These are phyloP conservation scores for Craterostigma plantagineum DNA, from an alignment of 257 asterid genomes.

Conservation along the genomic window DNA sequence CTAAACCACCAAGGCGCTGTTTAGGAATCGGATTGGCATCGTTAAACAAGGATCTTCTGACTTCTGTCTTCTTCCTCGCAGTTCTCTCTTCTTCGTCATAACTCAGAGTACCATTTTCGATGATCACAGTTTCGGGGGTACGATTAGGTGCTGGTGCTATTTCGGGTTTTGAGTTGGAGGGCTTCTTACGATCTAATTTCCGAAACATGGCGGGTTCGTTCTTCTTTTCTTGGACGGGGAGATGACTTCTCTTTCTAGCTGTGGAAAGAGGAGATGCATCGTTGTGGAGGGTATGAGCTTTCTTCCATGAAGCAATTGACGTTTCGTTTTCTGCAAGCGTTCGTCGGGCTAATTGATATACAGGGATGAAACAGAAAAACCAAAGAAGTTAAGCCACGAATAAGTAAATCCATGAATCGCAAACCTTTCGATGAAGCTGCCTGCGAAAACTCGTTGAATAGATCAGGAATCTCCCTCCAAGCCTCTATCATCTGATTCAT, in stretches of 20 bases:
- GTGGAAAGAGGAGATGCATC: slow-evolving; percentile 25
- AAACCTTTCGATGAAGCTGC: too few species aligned
- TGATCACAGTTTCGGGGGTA: background rate
- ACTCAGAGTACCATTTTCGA: too few species aligned
- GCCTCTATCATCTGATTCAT: slow-evolving; percentile 2
- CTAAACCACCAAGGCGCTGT: too few species aligned
- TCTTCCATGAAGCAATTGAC: slow-evolving; percentile 22
- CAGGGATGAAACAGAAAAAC: too few species aligned
- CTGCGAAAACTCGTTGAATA: too few species aligned
- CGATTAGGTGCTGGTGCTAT: slow-evolving; percentile 1
- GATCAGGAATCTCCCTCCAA: background rate
- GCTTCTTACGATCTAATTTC: slow-evolving; percentile 50
- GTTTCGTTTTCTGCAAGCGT: slow-evolving; percentile 7
- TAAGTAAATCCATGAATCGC: too few species aligned
- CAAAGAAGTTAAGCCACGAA: too few species aligned
- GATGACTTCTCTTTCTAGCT: slow-evolving; percentile 31
- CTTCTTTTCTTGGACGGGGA: slow-evolving; percentile 11
- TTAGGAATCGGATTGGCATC: background rate
- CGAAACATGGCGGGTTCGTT: slow-evolving; percentile 39
- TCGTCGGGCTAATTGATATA: too few species aligned
- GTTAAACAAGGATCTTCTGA: background rate
- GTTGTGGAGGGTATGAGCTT: slow-evolving; percentile 9
- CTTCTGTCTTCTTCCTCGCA: background rate
- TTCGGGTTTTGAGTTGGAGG: slow-evolving; percentile 21
- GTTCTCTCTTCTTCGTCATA: background rate